Percentiles rank a stretch among this genome's conserved stretches.
Conservation (phyloP, 345 rosid species). For the Brassica incana region DNA sequence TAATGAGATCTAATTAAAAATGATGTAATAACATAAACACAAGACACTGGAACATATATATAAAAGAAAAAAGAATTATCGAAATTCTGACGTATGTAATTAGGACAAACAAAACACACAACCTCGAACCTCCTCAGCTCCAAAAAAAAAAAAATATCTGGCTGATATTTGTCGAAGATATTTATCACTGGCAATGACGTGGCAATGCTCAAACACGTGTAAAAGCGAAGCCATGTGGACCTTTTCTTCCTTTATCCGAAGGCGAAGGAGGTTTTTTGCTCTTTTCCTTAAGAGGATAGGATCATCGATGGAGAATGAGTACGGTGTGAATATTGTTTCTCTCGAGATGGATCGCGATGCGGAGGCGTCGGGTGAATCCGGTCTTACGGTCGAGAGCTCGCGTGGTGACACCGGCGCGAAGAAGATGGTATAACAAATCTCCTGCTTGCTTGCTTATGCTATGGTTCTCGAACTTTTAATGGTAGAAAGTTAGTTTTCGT, state of each 20-base stretch:
- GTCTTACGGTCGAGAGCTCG: constrained; percentile 37
- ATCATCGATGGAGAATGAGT: constrained; percentile 26
- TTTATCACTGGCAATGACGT: constrained; percentile 45
- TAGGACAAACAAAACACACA: not conserved
- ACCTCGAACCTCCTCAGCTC: constrained; percentile 17
- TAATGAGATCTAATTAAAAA: not conserved
- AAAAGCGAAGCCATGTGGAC: constrained; percentile 70
- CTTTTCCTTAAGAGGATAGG: not conserved
- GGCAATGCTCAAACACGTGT: constrained; percentile 50
- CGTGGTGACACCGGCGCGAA: constrained; percentile 23
- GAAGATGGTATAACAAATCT: constrained; percentile 38
- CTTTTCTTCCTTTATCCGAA: constrained; percentile 11
- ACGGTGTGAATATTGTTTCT: constrained; percentile 30
- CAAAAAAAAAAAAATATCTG: constrained; percentile 52
- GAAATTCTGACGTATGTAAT: not conserved
- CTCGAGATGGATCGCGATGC: constrained; percentile 41
- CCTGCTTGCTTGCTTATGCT: not conserved
- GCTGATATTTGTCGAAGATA: constrained; percentile 49
- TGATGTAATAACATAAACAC: not conserved
- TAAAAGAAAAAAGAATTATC: not conserved
- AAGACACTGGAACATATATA: not conserved
- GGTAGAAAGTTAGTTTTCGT: not conserved
- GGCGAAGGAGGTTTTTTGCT: not conserved
- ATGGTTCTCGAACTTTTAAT: not conserved
- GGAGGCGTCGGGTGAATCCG: constrained; percentile 34